Evolutionary conservation across 179 eudicot species (phyloP), one percentile per base, ranked within the genome.

Genomic region (Silene noctiflora): DNA sequence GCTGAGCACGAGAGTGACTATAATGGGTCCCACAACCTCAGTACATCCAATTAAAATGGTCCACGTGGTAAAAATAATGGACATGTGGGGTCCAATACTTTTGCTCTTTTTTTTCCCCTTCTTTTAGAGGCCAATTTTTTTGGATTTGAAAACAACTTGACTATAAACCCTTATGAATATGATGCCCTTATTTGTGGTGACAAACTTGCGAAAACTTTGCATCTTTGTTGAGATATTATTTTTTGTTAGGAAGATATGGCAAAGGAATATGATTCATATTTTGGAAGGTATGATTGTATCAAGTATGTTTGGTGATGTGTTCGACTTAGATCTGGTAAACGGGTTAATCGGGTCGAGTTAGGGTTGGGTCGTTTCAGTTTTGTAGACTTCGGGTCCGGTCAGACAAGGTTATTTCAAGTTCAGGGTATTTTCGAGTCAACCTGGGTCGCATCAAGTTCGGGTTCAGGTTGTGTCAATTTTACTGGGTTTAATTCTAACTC

Each of bases 191-290:
- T 0, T 65, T 65, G 42, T 51, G 69, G 69, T 65, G 69, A 29
- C 69, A 65, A 11, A 14, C 69, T 65, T 65, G 68, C 68, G 68
- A 64, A 64, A 64, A 64, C 69, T 65, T 29, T 65, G 44, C 58
- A 51, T 0, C 17, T 51, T 51, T 51, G 58, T 51, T 51, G n/a
- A 16, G 58, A 4, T 62, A 3, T 7, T 65, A 27, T 65, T 64
- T 3, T 27, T 64, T 64, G 42, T 6, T 64, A 3, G 7, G 31
- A 2, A 20, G 29, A 22, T 27, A 35, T 5, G 42, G 42, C 1
- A 35, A 7, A 4, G 46, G 46, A 39, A 39, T 39, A 39, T 39
- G 46, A 39, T 39, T 10, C 46, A 39, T 39, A 0, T 39, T 7
- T 39, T 39, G 46, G 46, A 39, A 8, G 46, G 46, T 39, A 39